Conservation (phyloP, 495 filamentous ascomycete species). For the Aspergillus conjunctus region DNA sequence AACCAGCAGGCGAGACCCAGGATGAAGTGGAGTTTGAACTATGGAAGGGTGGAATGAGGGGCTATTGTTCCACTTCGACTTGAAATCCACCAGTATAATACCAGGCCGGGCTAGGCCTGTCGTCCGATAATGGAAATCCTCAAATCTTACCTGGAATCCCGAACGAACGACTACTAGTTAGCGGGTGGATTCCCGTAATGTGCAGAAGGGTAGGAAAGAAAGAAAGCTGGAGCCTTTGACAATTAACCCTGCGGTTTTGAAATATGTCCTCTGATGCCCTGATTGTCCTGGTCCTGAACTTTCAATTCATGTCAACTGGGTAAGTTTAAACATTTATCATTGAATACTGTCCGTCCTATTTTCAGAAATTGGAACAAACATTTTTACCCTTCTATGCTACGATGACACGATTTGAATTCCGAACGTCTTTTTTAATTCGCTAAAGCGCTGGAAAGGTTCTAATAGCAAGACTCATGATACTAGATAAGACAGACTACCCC, state of each 20-base stretch:
- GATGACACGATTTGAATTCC: too few relatives aligned
- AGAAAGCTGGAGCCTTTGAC: too few relatives aligned
- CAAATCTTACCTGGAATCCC: too few relatives aligned
- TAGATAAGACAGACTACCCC: too few relatives aligned
- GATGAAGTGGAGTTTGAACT: slow-evolving; percentile 53
- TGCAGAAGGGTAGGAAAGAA: too few relatives aligned
- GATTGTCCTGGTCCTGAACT: neutral
- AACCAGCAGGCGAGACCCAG: slow-evolving; percentile 8
- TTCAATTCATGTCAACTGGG: neutral
- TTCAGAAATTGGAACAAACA: neutral
- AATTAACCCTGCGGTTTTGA: neutral
- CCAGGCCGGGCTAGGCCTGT: too few relatives aligned
- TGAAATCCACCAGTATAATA: too few relatives aligned
- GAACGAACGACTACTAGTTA: neutral
- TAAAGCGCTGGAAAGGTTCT: neutral
- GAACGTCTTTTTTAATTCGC: neutral
- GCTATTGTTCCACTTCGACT: neutral
- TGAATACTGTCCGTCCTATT: neutral
- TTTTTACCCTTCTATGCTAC: too few relatives aligned
- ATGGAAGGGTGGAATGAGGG: slow-evolving; percentile 50
- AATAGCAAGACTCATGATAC: neutral
- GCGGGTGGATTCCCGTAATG: neutral
- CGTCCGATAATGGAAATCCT: too few relatives aligned
- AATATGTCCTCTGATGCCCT: neutral
- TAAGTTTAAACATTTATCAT: neutral